Evolutionary conservation across 495 filamentous ascomycete genomes (phyloP).

Genomic region (Aspergillus ellipticus): DNA sequence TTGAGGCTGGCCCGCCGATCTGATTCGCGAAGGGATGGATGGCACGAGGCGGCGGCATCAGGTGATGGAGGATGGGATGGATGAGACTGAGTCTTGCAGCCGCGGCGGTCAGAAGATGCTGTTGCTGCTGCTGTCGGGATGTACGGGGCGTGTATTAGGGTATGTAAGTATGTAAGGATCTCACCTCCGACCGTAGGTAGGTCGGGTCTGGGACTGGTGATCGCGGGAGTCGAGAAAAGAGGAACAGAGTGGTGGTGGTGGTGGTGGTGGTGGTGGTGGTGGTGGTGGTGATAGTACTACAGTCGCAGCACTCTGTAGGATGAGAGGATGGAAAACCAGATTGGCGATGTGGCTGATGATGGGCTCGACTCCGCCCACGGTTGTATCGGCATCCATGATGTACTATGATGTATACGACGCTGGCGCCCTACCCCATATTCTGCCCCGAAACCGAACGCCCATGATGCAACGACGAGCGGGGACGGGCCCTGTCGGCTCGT

Average conservation of each 20-base stretch:
- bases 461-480: constrained; percentile 7
- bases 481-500: background rate
- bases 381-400: constrained; percentile 9
- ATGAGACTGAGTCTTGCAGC: background rate
- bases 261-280: too few relatives aligned
- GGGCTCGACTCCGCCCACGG: constrained; percentile 2
- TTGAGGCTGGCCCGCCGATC: background rate
- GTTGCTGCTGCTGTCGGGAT: too few relatives aligned
- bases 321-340: too few relatives aligned
- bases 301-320: too few relatives aligned
- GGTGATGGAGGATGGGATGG: constrained; percentile 1
- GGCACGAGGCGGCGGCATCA: constrained; percentile 2
- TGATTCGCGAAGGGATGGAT: background rate
- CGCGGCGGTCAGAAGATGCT: background rate
- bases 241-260: too few relatives aligned
- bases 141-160: background rate
- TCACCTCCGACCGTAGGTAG: background rate
- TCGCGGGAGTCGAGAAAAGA: too few relatives aligned
- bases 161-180: background rate
- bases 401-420: constrained; percentile 13
- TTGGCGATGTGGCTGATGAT: background rate
- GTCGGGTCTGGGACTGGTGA: background rate
- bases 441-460: background rate
- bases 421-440: background rate
- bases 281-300: too few relatives aligned